phyloP scores from a whole-genome alignment of 139 green algal genomes.

The Auxenochlorella protothecoides region DNA sequence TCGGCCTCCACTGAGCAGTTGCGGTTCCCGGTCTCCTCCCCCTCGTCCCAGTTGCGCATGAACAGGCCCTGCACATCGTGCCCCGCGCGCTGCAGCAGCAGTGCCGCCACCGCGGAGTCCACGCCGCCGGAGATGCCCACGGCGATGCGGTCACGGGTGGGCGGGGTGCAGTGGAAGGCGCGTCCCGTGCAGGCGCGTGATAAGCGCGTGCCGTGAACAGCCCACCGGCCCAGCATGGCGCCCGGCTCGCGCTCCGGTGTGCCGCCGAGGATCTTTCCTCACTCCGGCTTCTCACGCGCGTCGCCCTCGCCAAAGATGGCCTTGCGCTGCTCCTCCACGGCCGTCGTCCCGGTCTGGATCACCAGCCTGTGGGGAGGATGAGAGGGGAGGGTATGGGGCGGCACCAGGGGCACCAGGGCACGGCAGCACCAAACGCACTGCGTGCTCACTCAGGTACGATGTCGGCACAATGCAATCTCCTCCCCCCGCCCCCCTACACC shows the following conservation, averaged over 20 bases:
- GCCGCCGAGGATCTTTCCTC: background rate
- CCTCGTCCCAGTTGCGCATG: slow-evolving; percentile 78
- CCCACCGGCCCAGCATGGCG: too few species aligned
- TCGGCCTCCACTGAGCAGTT: slow-evolving; percentile 43
- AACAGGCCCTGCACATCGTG: slow-evolving; percentile 52
- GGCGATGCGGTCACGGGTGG: slow-evolving; percentile 22
- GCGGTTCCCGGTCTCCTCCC: slow-evolving; percentile 52
- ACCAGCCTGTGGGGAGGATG: slow-evolving; percentile 24
- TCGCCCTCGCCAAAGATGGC: slow-evolving; percentile 17
- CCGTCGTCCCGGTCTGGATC: slow-evolving; percentile 24
- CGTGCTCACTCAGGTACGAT: background rate
- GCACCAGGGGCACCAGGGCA: too few species aligned
- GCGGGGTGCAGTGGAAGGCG: too few species aligned
- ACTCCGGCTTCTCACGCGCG: background rate
- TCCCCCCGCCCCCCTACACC: too few species aligned
- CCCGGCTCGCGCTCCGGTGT: background rate
- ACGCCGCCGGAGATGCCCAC: slow-evolving; percentile 71
- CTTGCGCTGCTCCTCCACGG: slow-evolving; percentile 18
- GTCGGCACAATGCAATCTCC: background rate
- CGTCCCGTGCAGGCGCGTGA: too few species aligned
- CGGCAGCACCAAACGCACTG: too few species aligned
- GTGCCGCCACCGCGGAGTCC: slow-evolving; percentile 63
- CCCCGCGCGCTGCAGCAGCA: slow-evolving; percentile 40
- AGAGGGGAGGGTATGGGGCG: too few species aligned
- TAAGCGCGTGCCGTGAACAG: too few species aligned